Percentiles rank a stretch among this genome's conserved stretches.
phyloP scores from a whole-genome alignment of 2,329 filamentous ascomycete species.

The Camptophora hylomeconis region DNA sequence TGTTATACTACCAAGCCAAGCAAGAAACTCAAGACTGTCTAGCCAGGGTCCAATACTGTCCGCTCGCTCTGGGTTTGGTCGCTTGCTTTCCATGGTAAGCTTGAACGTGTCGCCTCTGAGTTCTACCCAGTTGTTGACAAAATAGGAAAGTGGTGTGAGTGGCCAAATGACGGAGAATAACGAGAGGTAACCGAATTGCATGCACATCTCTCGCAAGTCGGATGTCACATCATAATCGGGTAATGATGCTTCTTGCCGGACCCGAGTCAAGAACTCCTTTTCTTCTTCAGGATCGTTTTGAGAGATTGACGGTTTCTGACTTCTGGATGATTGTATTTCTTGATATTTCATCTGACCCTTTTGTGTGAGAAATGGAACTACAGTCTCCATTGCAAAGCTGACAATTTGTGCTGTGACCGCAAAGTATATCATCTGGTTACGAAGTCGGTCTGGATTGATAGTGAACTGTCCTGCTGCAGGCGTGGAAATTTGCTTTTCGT shows the following conservation, averaged over 20 bases:
- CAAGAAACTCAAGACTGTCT: conserved; percentile 71
- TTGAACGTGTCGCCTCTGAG: conserved; percentile 88
- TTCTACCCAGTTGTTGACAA: conserved; percentile 94
- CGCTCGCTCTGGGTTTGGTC: conserved; percentile 76
- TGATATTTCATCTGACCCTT: conserved; percentile 67
- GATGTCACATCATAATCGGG: conserved; percentile 77
- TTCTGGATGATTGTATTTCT: conserved; percentile 50
- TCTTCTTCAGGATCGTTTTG: conserved; percentile 63
- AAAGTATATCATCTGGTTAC: conserved; percentile 89
- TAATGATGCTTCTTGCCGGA: conserved; percentile 71
- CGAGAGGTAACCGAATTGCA: conserved; percentile 78
- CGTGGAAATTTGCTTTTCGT: conserved; percentile 53
- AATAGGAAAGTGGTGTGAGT: conserved; percentile 74
- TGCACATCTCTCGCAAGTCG: conserved; percentile 87
- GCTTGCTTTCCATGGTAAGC: conserved; percentile 76
- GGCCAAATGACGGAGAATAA: conserved; percentile 94
- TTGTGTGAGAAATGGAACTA: conserved; percentile 76
- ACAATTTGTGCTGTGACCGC: conserved; percentile 89
- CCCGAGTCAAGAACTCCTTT: conserved; percentile 62
- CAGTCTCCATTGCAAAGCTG: conserved; percentile 69
- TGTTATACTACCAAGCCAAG: conserved; percentile 84
- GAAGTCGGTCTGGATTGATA: conserved; percentile 71
- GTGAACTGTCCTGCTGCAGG: conserved; percentile 51
- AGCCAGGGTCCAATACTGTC: conserved; percentile 95
- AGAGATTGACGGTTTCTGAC: conserved; percentile 38